phyloP scores from a whole-genome alignment of 176 grass and related monocot species.

The Aegilops bicornis region DNA sequence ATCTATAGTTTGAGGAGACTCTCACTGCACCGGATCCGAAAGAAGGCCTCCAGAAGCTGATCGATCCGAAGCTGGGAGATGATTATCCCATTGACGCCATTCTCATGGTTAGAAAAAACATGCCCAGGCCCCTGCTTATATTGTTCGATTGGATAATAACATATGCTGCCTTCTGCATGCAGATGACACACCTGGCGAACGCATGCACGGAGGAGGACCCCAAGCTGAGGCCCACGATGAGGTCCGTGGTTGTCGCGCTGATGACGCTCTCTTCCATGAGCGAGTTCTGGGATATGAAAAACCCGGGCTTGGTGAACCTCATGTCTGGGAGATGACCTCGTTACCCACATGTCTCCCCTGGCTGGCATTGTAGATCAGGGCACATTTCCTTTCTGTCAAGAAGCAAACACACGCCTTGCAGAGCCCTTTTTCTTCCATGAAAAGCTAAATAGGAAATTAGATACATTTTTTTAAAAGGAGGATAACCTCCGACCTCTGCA shows the following conservation, averaged over 20 bases:
- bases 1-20: constrained; percentile 72
- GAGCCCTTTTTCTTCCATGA: too few species aligned
- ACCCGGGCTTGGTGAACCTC: constrained; percentile 61
- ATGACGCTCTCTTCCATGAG: constrained; percentile 74
- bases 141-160: not conserved
- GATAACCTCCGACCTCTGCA: too few species aligned
- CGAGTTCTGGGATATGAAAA: constrained; percentile 81
- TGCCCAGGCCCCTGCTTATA: too few species aligned
- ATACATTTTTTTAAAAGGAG: too few species aligned
- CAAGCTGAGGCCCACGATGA: constrained; percentile 68
- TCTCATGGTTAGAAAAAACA: constrained; percentile 41
- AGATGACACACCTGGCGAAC: constrained; percentile 76
- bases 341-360: not conserved
- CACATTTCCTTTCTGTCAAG: not conserved
- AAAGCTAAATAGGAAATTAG: too few species aligned
- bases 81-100: constrained; percentile 61
- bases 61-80: constrained; percentile 71
- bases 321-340: constrained; percentile 64
- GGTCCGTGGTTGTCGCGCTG: constrained; percentile 73
- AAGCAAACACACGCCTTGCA: too few species aligned
- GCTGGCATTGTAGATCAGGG: not conserved
- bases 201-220: constrained; percentile 77
- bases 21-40: constrained; percentile 49
- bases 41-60: constrained; percentile 49
- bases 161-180: not conserved